Evolutionary conservation across 495 filamentous ascomycete genomes (phyloP).

Genomic region (Penicillium atrosanguineum): DNA sequence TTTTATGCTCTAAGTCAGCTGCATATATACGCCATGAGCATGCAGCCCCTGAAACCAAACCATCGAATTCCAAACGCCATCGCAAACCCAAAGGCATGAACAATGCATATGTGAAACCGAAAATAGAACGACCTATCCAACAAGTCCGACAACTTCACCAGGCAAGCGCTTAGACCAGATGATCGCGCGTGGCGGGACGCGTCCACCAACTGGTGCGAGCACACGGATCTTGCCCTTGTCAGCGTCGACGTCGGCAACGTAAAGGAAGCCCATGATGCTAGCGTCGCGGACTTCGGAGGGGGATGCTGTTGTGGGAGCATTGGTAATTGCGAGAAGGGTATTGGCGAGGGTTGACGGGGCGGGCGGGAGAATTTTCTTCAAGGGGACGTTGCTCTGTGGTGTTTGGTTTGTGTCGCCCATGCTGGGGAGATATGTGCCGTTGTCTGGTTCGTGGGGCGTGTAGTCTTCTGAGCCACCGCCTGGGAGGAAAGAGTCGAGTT

Average conservation of each 20-base stretch:
- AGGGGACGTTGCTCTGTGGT: slow-evolving; percentile 26
- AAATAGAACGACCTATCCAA: slow-evolving; percentile 28
- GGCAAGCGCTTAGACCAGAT: slow-evolving; percentile 60
- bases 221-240: slow-evolving; percentile 78
- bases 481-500: slow-evolving; percentile 48
- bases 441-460: slow-evolving; percentile 17
- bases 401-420: slow-evolving; percentile 12
- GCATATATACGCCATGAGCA: background rate
- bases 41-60: background rate
- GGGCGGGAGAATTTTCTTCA: slow-evolving; percentile 38
- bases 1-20: slow-evolving; percentile 1
- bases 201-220: slow-evolving; percentile 75
- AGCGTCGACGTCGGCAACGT: slow-evolving; percentile 85
- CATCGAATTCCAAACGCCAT: background rate
- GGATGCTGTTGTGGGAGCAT: slow-evolving; percentile 62
- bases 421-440: slow-evolving; percentile 22
- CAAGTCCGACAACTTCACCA: slow-evolving; percentile 48
- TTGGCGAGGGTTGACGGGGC: slow-evolving; percentile 42
- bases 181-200: slow-evolving; percentile 73
- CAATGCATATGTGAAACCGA: background rate
- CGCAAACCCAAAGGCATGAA: background rate
- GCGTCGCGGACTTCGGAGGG: slow-evolving; percentile 75
- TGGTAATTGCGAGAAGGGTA: slow-evolving; percentile 77
- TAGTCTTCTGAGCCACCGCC: slow-evolving; percentile 41
- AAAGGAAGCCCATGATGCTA: slow-evolving; percentile 87